These are phyloP conservation scores for Debaryomycetaceae sp. DNA, from an alignment of 1,139 yeast species.

Conservation along the genomic window DNA sequence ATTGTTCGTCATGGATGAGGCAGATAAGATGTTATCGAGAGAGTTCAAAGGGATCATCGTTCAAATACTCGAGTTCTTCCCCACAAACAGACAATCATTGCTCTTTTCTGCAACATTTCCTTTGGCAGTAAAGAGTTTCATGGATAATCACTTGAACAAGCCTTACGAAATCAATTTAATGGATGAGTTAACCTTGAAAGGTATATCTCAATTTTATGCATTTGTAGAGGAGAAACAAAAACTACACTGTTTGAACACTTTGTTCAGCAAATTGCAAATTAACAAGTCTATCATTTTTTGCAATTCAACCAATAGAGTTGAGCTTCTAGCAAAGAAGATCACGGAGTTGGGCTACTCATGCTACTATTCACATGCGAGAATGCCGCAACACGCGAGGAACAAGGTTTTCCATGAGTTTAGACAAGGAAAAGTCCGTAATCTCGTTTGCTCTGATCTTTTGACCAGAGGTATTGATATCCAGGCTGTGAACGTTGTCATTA, in stretches of 20 bases:
- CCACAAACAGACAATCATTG: slow-evolving; percentile 76
- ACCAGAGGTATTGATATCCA: slow-evolving; percentile 99
- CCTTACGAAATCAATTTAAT: slow-evolving; percentile 95
- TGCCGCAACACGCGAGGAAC: slow-evolving; percentile 97
- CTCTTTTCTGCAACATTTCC: slow-evolving; percentile 97
- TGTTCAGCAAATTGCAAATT: slow-evolving; percentile 89
- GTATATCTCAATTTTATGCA: slow-evolving; percentile 96
- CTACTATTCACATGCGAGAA: slow-evolving; percentile 94
- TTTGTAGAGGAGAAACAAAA: slow-evolving; percentile 96
- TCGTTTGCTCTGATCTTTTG: slow-evolving; percentile 92
- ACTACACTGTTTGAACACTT: slow-evolving; percentile 90
- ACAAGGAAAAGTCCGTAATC: slow-evolving; percentile 95
- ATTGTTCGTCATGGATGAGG: slow-evolving; percentile 96
- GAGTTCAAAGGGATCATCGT: slow-evolving; percentile 89
- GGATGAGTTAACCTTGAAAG: slow-evolving; percentile 95
- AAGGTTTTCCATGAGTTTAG: slow-evolving; percentile 98
- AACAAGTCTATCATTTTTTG: slow-evolving; percentile 96
- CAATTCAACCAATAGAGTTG: slow-evolving; percentile 95
- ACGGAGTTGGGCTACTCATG: slow-evolving; percentile 97
- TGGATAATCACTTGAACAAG: slow-evolving; percentile 84
- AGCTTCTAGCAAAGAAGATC: slow-evolving; percentile 89
- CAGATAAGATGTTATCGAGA: slow-evolving; percentile 91
- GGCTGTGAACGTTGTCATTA: slow-evolving; percentile 96
- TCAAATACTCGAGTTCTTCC: slow-evolving; percentile 81
- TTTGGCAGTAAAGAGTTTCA: slow-evolving; percentile 83